Conservation (phyloP, 208 protist genomes). For the Angomonas ambiguus region DNA sequence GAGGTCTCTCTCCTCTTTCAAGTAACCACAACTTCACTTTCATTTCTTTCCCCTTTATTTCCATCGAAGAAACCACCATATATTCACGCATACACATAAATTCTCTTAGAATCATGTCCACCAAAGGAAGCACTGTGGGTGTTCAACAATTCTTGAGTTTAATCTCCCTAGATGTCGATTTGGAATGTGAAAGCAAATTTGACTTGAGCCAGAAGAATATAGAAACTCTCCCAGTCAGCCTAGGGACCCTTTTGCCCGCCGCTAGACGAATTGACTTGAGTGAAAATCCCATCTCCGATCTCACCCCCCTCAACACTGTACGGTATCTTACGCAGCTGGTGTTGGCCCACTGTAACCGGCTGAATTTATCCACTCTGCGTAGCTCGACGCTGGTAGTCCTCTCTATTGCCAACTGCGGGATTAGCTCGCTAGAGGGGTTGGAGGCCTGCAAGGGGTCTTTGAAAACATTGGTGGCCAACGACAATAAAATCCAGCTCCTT, state of each 20-base stretch:
- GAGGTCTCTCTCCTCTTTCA: too few relatives aligned
- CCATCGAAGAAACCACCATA: not conserved
- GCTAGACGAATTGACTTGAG: constrained; percentile 71
- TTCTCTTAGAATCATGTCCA: not conserved
- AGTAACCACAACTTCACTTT: not conserved
- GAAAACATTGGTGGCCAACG: constrained; percentile 75
- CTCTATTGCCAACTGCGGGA: constrained; percentile 49
- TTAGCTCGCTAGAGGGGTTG: constrained; percentile 59
- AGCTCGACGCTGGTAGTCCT: constrained; percentile 57
- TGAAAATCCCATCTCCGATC: constrained; percentile 45
- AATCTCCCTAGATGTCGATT: constrained; percentile 73
- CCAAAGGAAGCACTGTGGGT: not conserved
- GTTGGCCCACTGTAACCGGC: constrained; percentile 39
- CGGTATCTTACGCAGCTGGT: constrained; percentile 62
- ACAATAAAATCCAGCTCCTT: constrained; percentile 63
- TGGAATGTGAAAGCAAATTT: constrained; percentile 57
- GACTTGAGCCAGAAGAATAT: constrained; percentile 40
- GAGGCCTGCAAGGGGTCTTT: constrained; percentile 50
- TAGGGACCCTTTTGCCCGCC: constrained; percentile 48
- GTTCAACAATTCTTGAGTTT: constrained; percentile 50
- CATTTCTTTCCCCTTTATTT: not conserved
- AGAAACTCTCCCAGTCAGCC: constrained; percentile 31
- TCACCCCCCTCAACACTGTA: constrained; percentile 38
- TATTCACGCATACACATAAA: not conserved
- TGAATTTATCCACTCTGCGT: constrained; percentile 38